These are phyloP conservation scores for Microcera coccophila DNA, from an alignment of 2,329 filamentous ascomycete species.

Conservation along the genomic window DNA sequence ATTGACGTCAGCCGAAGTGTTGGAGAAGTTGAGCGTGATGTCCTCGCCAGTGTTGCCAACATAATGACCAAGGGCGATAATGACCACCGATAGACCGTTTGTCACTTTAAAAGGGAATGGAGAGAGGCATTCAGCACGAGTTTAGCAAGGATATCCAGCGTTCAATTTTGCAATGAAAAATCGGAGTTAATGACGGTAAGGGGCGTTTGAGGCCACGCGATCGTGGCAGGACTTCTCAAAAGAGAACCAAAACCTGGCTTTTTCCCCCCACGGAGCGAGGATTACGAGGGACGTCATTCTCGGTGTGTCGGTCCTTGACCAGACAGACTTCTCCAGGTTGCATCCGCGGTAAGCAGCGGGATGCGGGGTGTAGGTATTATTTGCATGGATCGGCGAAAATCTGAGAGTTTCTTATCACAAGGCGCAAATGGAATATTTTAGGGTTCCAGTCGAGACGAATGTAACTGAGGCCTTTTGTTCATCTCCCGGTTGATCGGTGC, in stretches of 20 bases:
- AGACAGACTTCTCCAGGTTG: not conserved
- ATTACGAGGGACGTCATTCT: not conserved
- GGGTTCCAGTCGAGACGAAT: not conserved
- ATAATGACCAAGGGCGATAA: conserved; percentile 43
- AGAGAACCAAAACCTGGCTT: not conserved
- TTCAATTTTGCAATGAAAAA: not conserved
- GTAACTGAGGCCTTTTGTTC: not conserved
- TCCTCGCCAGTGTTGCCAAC: conserved; percentile 54
- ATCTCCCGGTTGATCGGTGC: not conserved
- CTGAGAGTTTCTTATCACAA: not conserved
- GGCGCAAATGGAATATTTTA: not conserved
- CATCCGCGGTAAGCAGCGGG: not conserved
- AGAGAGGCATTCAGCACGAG: too few relatives aligned
- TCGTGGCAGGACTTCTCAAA: not conserved
- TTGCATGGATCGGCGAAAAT: not conserved
- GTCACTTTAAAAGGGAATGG: not conserved
- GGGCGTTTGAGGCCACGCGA: not conserved
- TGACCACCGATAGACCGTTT: conserved; percentile 15
- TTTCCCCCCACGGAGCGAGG: not conserved
- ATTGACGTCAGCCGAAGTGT: conserved; percentile 62
- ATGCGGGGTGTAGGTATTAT: not conserved
- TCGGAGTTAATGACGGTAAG: not conserved
- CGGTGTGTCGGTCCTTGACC: not conserved
- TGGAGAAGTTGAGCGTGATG: conserved; percentile 58
- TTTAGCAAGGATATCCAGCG: not conserved